Conservation (phyloP, 805 yeast species). For the Sugiyamaella floridensis region DNA sequence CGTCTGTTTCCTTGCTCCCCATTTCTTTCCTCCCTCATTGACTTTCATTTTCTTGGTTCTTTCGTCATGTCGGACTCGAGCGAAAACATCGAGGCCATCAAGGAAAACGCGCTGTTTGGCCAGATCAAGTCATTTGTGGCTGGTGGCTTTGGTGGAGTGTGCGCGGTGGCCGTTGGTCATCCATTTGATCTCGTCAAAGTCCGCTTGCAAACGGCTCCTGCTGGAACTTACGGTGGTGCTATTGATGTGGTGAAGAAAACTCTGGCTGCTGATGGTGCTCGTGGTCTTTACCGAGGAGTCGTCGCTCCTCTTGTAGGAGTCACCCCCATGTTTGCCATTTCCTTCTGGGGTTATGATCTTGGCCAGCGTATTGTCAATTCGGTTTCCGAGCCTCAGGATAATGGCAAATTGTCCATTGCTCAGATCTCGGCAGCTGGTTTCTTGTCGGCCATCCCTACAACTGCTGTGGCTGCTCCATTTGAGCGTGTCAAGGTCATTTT, state of each 20-base stretch:
- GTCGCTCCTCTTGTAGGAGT: slow-evolving; percentile 93
- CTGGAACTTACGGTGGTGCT: slow-evolving; percentile 56
- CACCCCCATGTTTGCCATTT: slow-evolving; percentile 96
- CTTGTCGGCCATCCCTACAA: slow-evolving; percentile 89
- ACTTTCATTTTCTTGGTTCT: neutral
- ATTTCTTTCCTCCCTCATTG: neutral
- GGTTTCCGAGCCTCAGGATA: slow-evolving; percentile 9
- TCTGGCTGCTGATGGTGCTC: slow-evolving; percentile 61
- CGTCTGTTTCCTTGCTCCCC: no score
- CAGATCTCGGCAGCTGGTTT: slow-evolving; percentile 91
- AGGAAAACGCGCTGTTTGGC: slow-evolving; percentile 41
- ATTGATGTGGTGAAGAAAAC: slow-evolving; percentile 64
- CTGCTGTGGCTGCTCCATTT: slow-evolving; percentile 94
- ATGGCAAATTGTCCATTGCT: slow-evolving; percentile 45
- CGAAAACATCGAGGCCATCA: slow-evolving; percentile 19
- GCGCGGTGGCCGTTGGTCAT: slow-evolving; percentile 93
- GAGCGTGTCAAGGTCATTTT: slow-evolving; percentile 92
- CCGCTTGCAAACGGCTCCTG: slow-evolving; percentile 68
- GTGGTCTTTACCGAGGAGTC: slow-evolving; percentile 89
- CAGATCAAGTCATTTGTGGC: slow-evolving; percentile 82
- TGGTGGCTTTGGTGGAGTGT: slow-evolving; percentile 95
- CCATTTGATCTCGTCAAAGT: slow-evolving; percentile 94
- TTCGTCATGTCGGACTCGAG: slow-evolving; percentile 21
- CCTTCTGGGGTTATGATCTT: slow-evolving; percentile 96
- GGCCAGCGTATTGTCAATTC: slow-evolving; percentile 70